Evolutionary conservation across 768 basidiomycete genomes (phyloP), one percentile per base, ranked within the genome.

Genomic region (Termitomyces sp.): DNA sequence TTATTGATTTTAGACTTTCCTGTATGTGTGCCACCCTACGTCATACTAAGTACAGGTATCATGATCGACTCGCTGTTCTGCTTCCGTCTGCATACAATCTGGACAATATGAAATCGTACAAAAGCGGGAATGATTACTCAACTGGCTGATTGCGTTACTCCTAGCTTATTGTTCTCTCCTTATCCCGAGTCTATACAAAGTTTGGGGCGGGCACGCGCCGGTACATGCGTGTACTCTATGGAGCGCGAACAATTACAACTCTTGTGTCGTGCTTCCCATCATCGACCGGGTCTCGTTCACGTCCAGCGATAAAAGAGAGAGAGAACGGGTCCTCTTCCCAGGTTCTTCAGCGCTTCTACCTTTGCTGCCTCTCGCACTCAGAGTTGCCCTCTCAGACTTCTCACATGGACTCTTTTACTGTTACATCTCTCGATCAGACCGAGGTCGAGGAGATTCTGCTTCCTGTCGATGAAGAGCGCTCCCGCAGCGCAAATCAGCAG

Each of bases 381-480:
- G 41, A 41, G 41, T 9, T 9, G 52, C 45, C 43, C 30, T 30
- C 53, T 24, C 14, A 2, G 26, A 40, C 35, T 11, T 28, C 33
- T 48, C 54, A 46, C 14, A 60, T 60, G 60, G 60, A 60, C 35
- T 54, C 55, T 48, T 60, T 60, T 24, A 44, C 48, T 16, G 41
- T 54, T 11, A 18, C 32, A 14, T 36, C 26, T 44, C 43, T 52
- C 24, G 4, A 52, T 24, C 9, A 24, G 28, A 53, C 43, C 14
- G 47, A 60, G 18, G 47, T 46, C 20, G 60, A 60, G 53, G 52
- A 51, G 14, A 54, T 44, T 24, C n/a, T 22, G 16, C 7, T 45
- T n/a, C 52, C 41, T 20, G 38, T 16, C 18, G 52, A 60, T 20
- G 53, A 49, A 35, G 60, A 60, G 24, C 5, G 1, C 20, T 3